Evolutionary conservation across 805 yeast species (phyloP), one percentile per base, ranked within the genome.

Genomic region (Starmera caribaea): DNA sequence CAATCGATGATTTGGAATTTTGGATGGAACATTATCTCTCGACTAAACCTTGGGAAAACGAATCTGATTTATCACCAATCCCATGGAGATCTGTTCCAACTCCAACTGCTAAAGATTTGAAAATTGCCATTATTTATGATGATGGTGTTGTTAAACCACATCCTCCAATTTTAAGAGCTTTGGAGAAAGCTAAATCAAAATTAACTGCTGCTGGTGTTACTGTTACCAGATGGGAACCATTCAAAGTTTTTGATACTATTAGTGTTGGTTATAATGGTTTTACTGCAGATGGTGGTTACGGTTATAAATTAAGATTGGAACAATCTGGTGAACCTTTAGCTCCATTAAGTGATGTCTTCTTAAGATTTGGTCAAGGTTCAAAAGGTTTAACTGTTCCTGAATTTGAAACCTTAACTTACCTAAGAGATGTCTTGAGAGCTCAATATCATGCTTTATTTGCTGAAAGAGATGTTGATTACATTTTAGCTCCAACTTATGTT

Each of bases 311-410:
- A 36, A 55, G 74, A 50, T 55, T 83, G 44, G 59, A 63, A 15
- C 70, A 61, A 5, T 74, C 83, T 12, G 89, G 90, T 34, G 90
- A 85, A 56, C 89, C 89, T 30, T 58, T 79, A 42, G 56, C 64
- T 13, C 78, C 77, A 43, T 68, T 81, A 49, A 78, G 86, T 32
- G 71, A 76, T 54, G 79, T 80, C 73, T 68, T 68, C 37, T 59
- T 80, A 45, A 66, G 72, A 35, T 68, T 65, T 47, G 86, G 85
- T 43, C 66, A 68, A 14, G 86, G 85, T 41, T 70, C 76, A 36
- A 62, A 61, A 35, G 58, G 55, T 13, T 61, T 65, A 42, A 53
- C 72, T 12, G 62, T 71, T 21, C 54, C 68, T 9, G 85, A 79
- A 47, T 73, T 73, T 58, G 71, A 81, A 53, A 61, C 65, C 48